Conservation (phyloP, 495 filamentous ascomycete genomes). For the Xylaria curta region DNA sequence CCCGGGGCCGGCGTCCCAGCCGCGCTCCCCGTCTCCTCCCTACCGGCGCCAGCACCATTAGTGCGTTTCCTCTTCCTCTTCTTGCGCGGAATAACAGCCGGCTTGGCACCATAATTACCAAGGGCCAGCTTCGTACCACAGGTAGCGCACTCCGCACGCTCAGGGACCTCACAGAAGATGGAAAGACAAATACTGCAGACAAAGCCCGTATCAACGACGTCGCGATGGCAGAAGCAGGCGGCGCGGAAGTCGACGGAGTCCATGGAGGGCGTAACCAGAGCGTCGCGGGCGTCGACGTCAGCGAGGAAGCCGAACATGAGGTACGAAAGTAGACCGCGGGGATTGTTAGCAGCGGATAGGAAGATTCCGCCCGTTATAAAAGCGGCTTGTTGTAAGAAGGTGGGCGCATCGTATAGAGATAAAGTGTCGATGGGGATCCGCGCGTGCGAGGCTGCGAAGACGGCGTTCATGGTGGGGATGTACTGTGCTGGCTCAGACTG, state of each 20-base stretch:
- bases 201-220: slow-evolving; percentile 88
- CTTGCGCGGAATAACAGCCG: slow-evolving; percentile 75
- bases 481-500: slow-evolving; percentile 87
- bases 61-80: slow-evolving; percentile 67
- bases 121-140: slow-evolving; percentile 84
- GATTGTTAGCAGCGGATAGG: slow-evolving; percentile 68
- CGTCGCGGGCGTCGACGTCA: slow-evolving; percentile 68
- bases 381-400: slow-evolving; percentile 93
- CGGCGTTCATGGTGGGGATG: slow-evolving; percentile 96
- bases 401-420: slow-evolving; percentile 76
- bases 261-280: slow-evolving; percentile 77
- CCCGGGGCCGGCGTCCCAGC: slow-evolving; percentile 45
- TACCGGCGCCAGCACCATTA: slow-evolving; percentile 39
- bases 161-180: slow-evolving; percentile 61
- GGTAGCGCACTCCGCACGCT: slow-evolving; percentile 78
- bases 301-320: slow-evolving; percentile 94
- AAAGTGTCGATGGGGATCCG: slow-evolving; percentile 89
- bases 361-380: slow-evolving; percentile 91
- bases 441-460: slow-evolving; percentile 89
- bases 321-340: slow-evolving; percentile 79
- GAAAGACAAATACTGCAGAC: slow-evolving; percentile 96
- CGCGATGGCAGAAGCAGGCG: slow-evolving; percentile 94
- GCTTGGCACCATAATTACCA: slow-evolving; percentile 74
- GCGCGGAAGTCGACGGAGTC: slow-evolving; percentile 93
- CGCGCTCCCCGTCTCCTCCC: slow-evolving; percentile 51